Conservation (phyloP, 345 rosid genomes). For the Eucalyptus polyanthemos region DNA sequence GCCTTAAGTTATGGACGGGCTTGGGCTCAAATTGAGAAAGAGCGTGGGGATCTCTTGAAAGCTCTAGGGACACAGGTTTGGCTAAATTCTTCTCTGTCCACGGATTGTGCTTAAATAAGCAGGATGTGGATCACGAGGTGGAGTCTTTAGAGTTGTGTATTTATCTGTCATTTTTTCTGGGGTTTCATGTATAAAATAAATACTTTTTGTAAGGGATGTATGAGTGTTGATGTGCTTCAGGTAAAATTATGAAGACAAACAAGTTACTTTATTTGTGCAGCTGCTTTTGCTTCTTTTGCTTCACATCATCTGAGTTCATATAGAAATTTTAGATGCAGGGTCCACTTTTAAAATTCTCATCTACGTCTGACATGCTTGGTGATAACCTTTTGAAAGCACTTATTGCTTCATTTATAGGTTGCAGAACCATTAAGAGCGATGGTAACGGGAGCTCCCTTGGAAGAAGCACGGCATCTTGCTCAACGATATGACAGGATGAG, state of each 20-base stretch:
- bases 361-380: neutral
- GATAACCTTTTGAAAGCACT: neutral
- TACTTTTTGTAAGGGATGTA: neutral
- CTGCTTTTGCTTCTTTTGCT: neutral
- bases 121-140: neutral
- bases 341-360: neutral
- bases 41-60: slow-evolving; percentile 69
- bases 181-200: neutral
- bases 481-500: slow-evolving; percentile 93
- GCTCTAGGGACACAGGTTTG: slow-evolving; percentile 90
- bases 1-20: slow-evolving; percentile 53
- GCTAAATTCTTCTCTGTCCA: neutral
- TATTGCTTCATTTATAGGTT: slow-evolving; percentile 24
- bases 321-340: neutral
- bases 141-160: neutral
- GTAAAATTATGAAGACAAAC: neutral
- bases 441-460: slow-evolving; percentile 92
- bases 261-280: neutral
- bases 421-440: slow-evolving; percentile 93
- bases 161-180: neutral
- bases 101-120: neutral
- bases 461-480: slow-evolving; percentile 95
- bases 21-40: slow-evolving; percentile 83
- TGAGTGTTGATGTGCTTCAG: neutral
- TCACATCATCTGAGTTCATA: neutral